Conservation (phyloP, 1,139 yeast genomes). For the Ogataea hybrid region DNA sequence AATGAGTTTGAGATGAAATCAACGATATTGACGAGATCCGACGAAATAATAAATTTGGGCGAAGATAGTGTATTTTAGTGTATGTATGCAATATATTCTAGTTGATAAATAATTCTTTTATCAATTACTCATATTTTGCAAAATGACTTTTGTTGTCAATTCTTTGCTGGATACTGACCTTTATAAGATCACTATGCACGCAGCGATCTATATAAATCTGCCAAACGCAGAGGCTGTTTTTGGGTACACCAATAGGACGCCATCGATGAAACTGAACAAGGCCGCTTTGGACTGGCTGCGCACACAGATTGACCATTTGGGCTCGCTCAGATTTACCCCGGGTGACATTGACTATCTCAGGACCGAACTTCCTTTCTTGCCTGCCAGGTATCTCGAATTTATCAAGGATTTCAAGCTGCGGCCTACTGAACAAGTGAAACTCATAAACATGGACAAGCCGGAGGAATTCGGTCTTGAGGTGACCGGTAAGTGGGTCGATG, state of each 20-base stretch:
- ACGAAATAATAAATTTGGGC: slow-evolving; percentile 15
- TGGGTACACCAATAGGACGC: slow-evolving; percentile 79
- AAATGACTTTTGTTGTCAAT: slow-evolving; percentile 39
- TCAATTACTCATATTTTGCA: too few species aligned
- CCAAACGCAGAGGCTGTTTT: slow-evolving; percentile 64
- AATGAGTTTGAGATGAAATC: slow-evolving; percentile 18
- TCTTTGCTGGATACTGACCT: slow-evolving; percentile 92
- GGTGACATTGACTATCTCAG: slow-evolving; percentile 69
- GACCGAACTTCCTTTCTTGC: slow-evolving; percentile 61
- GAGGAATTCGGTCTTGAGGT: slow-evolving; percentile 55
- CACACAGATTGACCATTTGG: slow-evolving; percentile 51
- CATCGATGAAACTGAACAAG: slow-evolving; percentile 56
- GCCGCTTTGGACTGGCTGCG: slow-evolving; percentile 75
- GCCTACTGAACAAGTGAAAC: slow-evolving; percentile 61
- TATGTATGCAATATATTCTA: neutral
- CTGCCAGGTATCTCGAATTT: slow-evolving; percentile 59
- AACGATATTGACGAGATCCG: slow-evolving; percentile 2
- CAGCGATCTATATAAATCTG: slow-evolving; percentile 81
- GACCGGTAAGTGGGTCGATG: slow-evolving; percentile 75
- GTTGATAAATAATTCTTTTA: neutral
- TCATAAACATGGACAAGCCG: slow-evolving; percentile 35
- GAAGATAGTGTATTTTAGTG: slow-evolving; percentile 16
- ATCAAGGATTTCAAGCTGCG: slow-evolving; percentile 53
- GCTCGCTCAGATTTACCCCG: slow-evolving; percentile 48
- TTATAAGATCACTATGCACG: slow-evolving; percentile 96